phyloP scores from a whole-genome alignment of 2,329 filamentous ascomycete species.

The Botrytis aclada region DNA sequence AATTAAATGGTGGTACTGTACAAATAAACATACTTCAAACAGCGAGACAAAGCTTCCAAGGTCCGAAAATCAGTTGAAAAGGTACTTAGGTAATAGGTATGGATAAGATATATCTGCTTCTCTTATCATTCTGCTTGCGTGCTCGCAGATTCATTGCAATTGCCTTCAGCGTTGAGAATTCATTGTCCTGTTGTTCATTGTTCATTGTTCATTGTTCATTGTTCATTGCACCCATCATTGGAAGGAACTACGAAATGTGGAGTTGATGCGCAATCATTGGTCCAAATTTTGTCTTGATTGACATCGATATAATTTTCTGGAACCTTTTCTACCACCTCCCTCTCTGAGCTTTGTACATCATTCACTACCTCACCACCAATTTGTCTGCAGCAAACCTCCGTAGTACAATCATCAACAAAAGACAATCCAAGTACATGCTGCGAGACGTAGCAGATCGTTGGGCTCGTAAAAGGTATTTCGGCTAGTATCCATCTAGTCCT shows the following conservation, averaged over 20 bases:
- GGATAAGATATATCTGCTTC: neutral
- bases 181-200: neutral
- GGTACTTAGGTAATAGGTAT: neutral
- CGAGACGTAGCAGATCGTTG: constrained; percentile 50
- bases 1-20: neutral
- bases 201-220: no score
- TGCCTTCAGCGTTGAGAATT: neutral
- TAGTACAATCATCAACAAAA: neutral
- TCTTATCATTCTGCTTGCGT: neutral
- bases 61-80: neutral
- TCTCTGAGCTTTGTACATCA: neutral
- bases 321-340: neutral
- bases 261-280: neutral
- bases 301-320: neutral
- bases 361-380: neutral
- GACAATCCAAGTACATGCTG: constrained; percentile 46
- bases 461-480: constrained; percentile 46
- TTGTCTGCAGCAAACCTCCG: neutral
- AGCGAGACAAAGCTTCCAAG: neutral
- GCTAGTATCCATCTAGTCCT: constrained; percentile 35
- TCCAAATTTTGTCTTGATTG: neutral
- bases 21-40: neutral
- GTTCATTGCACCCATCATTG: neutral
- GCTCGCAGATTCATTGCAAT: neutral
- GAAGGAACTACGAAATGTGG: neutral